Conservation (phyloP, 257 asterid genomes). For the Leonotis leonurus region DNA sequence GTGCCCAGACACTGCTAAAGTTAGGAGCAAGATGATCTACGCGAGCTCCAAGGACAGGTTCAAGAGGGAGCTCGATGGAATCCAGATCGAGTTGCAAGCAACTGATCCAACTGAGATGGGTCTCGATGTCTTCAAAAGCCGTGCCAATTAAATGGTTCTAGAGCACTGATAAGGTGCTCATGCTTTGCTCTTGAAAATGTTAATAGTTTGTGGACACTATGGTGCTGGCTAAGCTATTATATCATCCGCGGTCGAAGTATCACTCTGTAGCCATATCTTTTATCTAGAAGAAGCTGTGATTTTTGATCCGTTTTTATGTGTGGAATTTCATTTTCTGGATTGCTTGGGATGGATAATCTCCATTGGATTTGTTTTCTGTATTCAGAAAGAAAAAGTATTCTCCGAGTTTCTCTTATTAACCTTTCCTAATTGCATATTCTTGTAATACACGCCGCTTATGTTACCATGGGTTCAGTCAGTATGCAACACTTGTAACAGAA, state of each 20-base stretch:
- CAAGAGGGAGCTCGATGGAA: conserved; percentile 33
- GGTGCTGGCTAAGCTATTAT: conserved; percentile 29
- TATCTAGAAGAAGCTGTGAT: conserved; percentile 21
- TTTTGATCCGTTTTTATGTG: conserved; percentile 13
- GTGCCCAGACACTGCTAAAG: conserved; percentile 28
- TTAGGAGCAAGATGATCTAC: conserved; percentile 29
- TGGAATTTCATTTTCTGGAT: conserved; percentile 15
- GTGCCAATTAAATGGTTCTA: conserved; percentile 21
- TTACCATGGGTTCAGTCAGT: not conserved
- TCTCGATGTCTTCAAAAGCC: conserved; percentile 28
- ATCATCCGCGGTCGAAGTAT: conserved; percentile 23
- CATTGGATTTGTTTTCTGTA: conserved; percentile 21
- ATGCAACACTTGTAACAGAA: not conserved
- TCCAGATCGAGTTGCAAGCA: conserved; percentile 30
- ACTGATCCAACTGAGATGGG: conserved; percentile 32
- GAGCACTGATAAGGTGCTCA: conserved; percentile 10
- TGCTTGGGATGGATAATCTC: conserved; percentile 11
- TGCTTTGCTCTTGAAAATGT: conserved; percentile 33
- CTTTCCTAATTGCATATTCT: not conserved
- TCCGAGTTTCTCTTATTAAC: not conserved
- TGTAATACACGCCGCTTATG: not conserved
- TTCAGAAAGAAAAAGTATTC: not conserved
- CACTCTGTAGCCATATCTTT: conserved; percentile 16
- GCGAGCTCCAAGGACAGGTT: conserved; percentile 34
- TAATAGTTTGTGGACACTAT: conserved; percentile 37